Conservation (phyloP, 73 alveolate genomes). For the Strombidium stylifer region DNA sequence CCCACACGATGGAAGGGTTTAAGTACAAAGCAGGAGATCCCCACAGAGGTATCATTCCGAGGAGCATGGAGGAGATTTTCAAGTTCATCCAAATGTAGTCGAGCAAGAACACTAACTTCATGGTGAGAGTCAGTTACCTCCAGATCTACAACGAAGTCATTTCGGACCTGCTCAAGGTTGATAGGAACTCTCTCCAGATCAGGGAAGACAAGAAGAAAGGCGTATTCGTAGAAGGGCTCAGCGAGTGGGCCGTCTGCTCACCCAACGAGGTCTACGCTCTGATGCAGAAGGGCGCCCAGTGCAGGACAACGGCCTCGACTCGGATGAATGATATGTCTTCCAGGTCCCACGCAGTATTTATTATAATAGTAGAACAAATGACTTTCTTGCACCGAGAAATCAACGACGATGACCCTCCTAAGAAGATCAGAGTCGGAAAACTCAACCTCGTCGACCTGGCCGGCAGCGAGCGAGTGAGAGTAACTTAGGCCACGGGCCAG, state of each 20-base stretch:
- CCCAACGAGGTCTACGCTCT: too few relatives aligned
- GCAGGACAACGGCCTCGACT: slow-evolving; percentile 79
- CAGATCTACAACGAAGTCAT: too few relatives aligned
- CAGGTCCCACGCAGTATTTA: slow-evolving; percentile 92
- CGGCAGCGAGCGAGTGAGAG: slow-evolving; percentile 84
- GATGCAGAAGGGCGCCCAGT: slow-evolving; percentile 80
- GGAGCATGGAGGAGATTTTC: too few relatives aligned
- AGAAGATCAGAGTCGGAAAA: slow-evolving; percentile 66
- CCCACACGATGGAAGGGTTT: too few relatives aligned
- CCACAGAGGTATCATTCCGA: too few relatives aligned
- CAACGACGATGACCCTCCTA: too few relatives aligned
- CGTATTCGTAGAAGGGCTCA: slow-evolving; percentile 85
- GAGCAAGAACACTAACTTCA: too few relatives aligned
- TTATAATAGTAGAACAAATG: slow-evolving; percentile 86
- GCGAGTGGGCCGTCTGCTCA: slow-evolving; percentile 91
- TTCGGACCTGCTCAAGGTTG: too few relatives aligned
- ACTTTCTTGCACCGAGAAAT: too few relatives aligned
- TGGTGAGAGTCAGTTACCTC: too few relatives aligned
- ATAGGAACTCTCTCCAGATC: slow-evolving; percentile 61
- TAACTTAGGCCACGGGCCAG: slow-evolving; percentile 74
- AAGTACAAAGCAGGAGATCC: too few relatives aligned
- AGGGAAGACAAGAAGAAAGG: slow-evolving; percentile 94
- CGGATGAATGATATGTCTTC: slow-evolving; percentile 88
- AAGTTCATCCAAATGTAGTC: too few relatives aligned
- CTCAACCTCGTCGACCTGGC: slow-evolving; percentile 87